Conservation (phyloP, 164 flowering plant species). For the Tinospora cordifolia region DNA sequence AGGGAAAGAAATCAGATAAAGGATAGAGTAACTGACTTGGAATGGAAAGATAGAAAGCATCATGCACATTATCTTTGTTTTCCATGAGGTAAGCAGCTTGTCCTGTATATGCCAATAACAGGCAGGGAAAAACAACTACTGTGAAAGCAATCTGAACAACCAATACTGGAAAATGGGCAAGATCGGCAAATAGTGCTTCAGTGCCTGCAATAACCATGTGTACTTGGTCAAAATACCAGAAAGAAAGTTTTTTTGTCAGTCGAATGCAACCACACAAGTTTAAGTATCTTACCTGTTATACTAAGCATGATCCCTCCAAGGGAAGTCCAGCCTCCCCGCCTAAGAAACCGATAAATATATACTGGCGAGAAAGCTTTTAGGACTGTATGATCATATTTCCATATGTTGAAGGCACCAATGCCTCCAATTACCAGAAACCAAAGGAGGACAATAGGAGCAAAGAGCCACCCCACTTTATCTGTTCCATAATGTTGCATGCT, state of each 20-base stretch:
- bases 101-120: conserved; percentile 84
- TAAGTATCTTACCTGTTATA: conserved; percentile 59
- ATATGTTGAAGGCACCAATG: conserved; percentile 79
- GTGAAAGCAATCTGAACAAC: conserved; percentile 91
- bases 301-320: conserved; percentile 96
- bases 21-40: conserved; percentile 47
- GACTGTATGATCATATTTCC: conserved; percentile 66
- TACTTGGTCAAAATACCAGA: background rate
- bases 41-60: conserved; percentile 87
- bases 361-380: conserved; percentile 84
- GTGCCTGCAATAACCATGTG: conserved; percentile 54
- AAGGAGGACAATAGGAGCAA: conserved; percentile 87
- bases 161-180: conserved; percentile 80
- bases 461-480: conserved; percentile 89
- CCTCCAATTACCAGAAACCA: conserved; percentile 94
- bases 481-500: conserved; percentile 98
- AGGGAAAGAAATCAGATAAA: background rate
- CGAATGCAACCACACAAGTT: background rate
- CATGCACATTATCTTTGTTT: conserved; percentile 48
- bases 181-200: conserved; percentile 95
- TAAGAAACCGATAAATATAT: conserved; percentile 66
- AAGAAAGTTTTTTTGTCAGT: background rate
- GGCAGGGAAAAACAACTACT: conserved; percentile 84
- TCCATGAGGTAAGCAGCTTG: conserved; percentile 88
- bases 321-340: conserved; percentile 67